Evolutionary conservation across 805 yeast species (phyloP).

Genomic region (Barnettozyma sp.): DNA sequence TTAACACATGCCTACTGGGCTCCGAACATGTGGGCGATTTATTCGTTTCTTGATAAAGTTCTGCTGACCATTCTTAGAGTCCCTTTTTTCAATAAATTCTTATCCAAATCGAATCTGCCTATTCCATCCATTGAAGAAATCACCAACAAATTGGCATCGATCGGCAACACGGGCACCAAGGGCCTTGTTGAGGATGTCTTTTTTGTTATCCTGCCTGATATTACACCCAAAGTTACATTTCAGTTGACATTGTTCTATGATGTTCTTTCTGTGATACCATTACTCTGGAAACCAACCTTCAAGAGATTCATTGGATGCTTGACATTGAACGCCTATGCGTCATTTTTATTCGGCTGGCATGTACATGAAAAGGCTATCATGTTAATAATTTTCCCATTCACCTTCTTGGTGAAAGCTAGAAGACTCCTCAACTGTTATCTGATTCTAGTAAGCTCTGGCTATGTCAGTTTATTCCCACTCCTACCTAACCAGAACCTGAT

Average conservation of each 20-base stretch:
- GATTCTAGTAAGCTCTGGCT: constrained; percentile 70
- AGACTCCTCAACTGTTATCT: constrained; percentile 66
- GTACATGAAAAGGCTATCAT: constrained; percentile 98
- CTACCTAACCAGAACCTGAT: constrained; percentile 73
- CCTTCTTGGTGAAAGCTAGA: constrained; percentile 66
- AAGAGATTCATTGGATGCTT: constrained; percentile 77
- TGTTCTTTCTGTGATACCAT: constrained; percentile 64
- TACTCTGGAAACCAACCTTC: constrained; percentile 63
- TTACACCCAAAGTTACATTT: constrained; percentile 73
- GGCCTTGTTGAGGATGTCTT: constrained; percentile 91
- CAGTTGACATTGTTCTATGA: constrained; percentile 81
- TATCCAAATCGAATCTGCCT: constrained; percentile 29
- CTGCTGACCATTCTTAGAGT: constrained; percentile 40
- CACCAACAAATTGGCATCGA: constrained; percentile 26
- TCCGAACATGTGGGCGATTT: constrained; percentile 94
- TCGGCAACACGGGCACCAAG: constrained; percentile 50
- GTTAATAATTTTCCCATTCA: constrained; percentile 79
- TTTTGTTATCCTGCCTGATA: constrained; percentile 73
- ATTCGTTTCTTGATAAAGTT: constrained; percentile 73
- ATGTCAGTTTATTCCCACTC: constrained; percentile 83
- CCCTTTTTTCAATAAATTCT: constrained; percentile 33
- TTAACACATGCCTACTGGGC: constrained; percentile 99
- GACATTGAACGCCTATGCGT: constrained; percentile 84
- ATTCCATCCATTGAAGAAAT: constrained; percentile 28
- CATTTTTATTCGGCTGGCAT: constrained; percentile 96